Evolutionary conservation across 768 basidiomycete genomes (phyloP).

Genomic region (Holtermannia corniformis): DNA sequence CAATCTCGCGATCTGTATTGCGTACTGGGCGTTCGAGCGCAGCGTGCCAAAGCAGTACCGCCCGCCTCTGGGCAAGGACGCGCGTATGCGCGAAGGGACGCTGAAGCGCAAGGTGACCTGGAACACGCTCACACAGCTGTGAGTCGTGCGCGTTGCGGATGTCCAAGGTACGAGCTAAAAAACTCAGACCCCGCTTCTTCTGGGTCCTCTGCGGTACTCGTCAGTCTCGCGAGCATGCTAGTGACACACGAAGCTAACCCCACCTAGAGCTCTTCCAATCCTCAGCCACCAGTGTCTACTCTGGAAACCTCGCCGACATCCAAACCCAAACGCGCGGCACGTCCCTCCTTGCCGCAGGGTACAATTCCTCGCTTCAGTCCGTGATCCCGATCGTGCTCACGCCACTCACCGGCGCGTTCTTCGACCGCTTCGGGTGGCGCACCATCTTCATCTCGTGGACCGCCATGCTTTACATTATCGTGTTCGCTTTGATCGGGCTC

Average conservation of each 20-base stretch:
- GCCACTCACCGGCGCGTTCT: slow-evolving; percentile 32
- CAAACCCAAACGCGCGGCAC: slow-evolving; percentile 31
- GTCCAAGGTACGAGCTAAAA: not conserved
- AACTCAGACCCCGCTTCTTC: slow-evolving; percentile 32
- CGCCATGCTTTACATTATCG: slow-evolving; percentile 33
- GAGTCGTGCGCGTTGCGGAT: slow-evolving; percentile 1
- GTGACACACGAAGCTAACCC: not conserved
- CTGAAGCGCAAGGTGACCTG: slow-evolving; percentile 9
- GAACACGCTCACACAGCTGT: slow-evolving; percentile 13
- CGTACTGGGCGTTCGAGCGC: slow-evolving; percentile 31
- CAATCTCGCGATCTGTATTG: slow-evolving; percentile 23
- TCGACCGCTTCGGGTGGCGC: slow-evolving; percentile 35
- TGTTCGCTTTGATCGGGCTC: slow-evolving; percentile 33
- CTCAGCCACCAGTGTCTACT: slow-evolving; percentile 28
- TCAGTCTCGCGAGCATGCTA: slow-evolving; percentile 2
- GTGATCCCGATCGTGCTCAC: slow-evolving; percentile 39
- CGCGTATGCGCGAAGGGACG: slow-evolving; percentile 13
- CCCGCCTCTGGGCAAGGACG: slow-evolving; percentile 20
- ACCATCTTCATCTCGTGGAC: slow-evolving; percentile 33
- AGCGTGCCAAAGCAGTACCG: slow-evolving; percentile 22
- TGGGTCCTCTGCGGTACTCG: slow-evolving; percentile 29
- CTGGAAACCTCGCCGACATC: slow-evolving; percentile 37
- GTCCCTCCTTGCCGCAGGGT: slow-evolving; percentile 35
- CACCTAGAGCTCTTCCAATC: slow-evolving; percentile 31
- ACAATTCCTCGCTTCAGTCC: slow-evolving; percentile 33